Conservation (phyloP, 495 filamentous ascomycete species). For the Melanomma pulvis-pyrius region DNA sequence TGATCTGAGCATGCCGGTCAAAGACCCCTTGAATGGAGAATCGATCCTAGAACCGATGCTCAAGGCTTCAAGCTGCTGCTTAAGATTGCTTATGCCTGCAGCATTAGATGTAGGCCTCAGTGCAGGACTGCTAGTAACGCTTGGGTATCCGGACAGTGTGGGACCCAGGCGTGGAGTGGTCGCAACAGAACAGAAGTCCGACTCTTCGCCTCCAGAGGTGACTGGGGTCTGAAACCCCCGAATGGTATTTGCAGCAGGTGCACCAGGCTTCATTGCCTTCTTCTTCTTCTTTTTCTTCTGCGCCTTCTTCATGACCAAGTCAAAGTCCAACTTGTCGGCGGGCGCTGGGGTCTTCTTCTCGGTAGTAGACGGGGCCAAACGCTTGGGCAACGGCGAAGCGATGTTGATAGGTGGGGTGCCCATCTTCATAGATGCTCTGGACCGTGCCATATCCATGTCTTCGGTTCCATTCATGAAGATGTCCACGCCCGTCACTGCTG, state of each 20-base stretch:
- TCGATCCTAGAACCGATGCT: conserved; percentile 45
- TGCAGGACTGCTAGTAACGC: conserved; percentile 56
- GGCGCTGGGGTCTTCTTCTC: conserved; percentile 5
- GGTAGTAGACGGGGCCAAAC: conserved; percentile 19
- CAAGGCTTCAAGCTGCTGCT: conserved; percentile 73
- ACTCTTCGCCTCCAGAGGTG: conserved; percentile 84
- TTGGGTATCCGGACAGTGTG: conserved; percentile 39
- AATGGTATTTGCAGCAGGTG: conserved; percentile 70
- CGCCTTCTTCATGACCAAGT: conserved; percentile 41
- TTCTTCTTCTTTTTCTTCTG: conserved; percentile 55
- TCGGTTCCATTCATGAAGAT: conserved; percentile 8
- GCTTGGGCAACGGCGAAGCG: conserved; percentile 28
- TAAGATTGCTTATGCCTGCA: conserved; percentile 76
- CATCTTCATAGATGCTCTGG: background rate
- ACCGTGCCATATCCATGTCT: conserved; percentile 29
- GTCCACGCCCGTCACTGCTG: background rate
- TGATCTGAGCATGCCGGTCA: conserved; percentile 24
- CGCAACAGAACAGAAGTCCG: conserved; percentile 63
- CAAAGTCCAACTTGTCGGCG: conserved; percentile 44
- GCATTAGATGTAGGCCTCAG: conserved; percentile 60
- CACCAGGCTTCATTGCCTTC: conserved; percentile 48
- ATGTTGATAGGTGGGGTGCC: conserved; percentile 37
- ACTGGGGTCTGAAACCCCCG: conserved; percentile 82
- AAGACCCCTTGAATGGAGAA: conserved; percentile 21
- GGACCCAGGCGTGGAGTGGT: conserved; percentile 51